Evolutionary conservation across 108 stramenopile species (phyloP).

Genomic region (Thalassiosira profunda): DNA sequence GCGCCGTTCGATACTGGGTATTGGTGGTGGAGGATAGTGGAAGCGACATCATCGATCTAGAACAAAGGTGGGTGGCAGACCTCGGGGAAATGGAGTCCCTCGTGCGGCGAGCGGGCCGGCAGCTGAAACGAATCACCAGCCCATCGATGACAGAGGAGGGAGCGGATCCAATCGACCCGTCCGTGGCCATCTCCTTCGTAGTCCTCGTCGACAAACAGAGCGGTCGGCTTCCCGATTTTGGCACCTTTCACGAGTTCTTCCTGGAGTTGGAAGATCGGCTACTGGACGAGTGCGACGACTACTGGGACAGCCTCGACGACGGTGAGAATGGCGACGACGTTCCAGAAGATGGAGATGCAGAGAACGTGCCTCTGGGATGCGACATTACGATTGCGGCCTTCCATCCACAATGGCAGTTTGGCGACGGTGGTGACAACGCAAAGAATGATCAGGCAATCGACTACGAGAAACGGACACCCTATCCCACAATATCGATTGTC

Average conservation of each 20-base stretch:
- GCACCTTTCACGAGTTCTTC: slow-evolving; percentile 67
- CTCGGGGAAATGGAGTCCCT: slow-evolving; percentile 25
- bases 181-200: slow-evolving; percentile 70
- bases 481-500: slow-evolving; percentile 72
- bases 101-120: slow-evolving; percentile 23
- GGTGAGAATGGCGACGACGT: not conserved
- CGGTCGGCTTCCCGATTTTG: slow-evolving; percentile 41
- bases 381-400: slow-evolving; percentile 77
- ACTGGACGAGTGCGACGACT: slow-evolving; percentile 51
- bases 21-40: slow-evolving; percentile 11
- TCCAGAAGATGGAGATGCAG: not conserved
- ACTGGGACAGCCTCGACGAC: slow-evolving; percentile 38
- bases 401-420: slow-evolving; percentile 76
- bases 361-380: slow-evolving; percentile 20
- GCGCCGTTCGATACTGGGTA: slow-evolving; percentile 65
- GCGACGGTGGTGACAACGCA: slow-evolving; percentile 11
- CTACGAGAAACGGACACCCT: slow-evolving; percentile 74
- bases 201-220: slow-evolving; percentile 26
- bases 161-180: slow-evolving; percentile 45
- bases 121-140: slow-evolving; percentile 17
- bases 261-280: slow-evolving; percentile 65
- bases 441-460: slow-evolving; percentile 19
- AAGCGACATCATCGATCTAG: not conserved
- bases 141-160: not conserved
- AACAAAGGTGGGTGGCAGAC: not conserved